Evolutionary conservation across 257 asterid genomes (phyloP).

Genomic region (Solanum megistacrolobum): DNA sequence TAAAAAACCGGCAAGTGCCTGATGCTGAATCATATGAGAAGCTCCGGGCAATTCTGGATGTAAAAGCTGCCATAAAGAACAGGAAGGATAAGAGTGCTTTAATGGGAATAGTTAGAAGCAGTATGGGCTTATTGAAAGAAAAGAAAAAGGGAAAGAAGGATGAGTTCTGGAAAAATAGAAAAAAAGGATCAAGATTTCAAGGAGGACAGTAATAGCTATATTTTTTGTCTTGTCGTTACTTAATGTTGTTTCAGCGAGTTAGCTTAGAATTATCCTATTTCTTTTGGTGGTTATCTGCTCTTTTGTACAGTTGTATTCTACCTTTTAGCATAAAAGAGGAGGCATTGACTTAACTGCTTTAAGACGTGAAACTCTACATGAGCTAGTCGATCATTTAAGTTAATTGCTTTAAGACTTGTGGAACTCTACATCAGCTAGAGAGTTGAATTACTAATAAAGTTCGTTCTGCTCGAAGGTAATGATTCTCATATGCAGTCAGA

Average conservation of each 20-base stretch:
- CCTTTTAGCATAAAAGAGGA: neutral
- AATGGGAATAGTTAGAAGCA: conserved; percentile 73
- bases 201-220: neutral
- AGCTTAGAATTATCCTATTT: neutral
- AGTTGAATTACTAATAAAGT: neutral
- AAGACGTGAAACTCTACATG: neutral
- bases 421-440: neutral
- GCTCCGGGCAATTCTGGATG: conserved; percentile 70
- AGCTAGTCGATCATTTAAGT: neutral
- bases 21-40: conserved; percentile 68
- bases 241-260: neutral
- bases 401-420: neutral
- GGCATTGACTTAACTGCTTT: neutral
- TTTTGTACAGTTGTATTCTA: neutral
- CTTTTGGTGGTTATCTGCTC: neutral
- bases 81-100: conserved; percentile 81
- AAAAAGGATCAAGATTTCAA: conserved; percentile 24
- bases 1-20: conserved; percentile 71
- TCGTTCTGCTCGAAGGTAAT: neutral
- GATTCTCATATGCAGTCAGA: neutral
- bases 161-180: conserved; percentile 79
- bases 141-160: conserved; percentile 75
- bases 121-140: conserved; percentile 56
- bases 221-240: conserved; percentile 4
- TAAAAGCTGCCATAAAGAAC: conserved; percentile 62